Evolutionary conservation across 1,284 basidiomycete genomes (phyloP).

Genomic region (Trichosporon faecale): DNA sequence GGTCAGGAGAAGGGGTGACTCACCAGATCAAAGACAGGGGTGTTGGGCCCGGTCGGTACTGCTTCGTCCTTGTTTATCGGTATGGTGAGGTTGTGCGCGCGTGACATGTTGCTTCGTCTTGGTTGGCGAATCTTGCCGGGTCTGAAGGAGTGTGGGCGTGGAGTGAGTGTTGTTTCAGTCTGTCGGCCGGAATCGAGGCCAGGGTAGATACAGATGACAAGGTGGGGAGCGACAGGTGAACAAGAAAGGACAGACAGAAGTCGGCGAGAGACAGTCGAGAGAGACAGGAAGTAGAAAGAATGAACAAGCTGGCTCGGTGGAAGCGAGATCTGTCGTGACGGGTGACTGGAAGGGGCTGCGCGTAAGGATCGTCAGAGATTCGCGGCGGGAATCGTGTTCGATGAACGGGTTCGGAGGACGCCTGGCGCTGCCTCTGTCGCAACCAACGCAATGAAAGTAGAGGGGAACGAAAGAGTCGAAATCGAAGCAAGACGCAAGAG

Average conservation of each 20-base stretch:
- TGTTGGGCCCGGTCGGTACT: not conserved
- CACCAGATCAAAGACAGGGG: conserved; percentile 9
- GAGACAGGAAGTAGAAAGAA: not conserved
- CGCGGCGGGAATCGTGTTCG: not conserved
- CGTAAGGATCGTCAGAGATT: not conserved
- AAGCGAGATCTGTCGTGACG: not conserved
- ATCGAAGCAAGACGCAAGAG: not conserved
- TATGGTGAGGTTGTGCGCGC: conserved; percentile 1
- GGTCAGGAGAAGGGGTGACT: not conserved
- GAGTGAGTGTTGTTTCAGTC: not conserved
- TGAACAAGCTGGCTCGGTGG: not conserved
- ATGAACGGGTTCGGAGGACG: not conserved
- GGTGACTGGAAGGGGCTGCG: not conserved
- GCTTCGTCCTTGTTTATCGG: not conserved
- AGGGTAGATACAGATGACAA: too few relatives aligned
- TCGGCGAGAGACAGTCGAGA: not conserved
- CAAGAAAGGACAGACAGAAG: conserved; percentile 1
- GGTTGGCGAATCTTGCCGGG: not conserved
- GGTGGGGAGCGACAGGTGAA: not conserved
- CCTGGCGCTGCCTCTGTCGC: too few relatives aligned
- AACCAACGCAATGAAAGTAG: too few relatives aligned
- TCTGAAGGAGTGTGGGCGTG: not conserved
- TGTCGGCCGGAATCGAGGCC: too few relatives aligned
- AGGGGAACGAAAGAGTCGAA: not conserved
- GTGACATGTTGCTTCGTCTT: not conserved